These are phyloP conservation scores for Triticum dicoccoides DNA, from an alignment of 176 grass and related monocot genomes.

Conservation along the genomic window DNA sequence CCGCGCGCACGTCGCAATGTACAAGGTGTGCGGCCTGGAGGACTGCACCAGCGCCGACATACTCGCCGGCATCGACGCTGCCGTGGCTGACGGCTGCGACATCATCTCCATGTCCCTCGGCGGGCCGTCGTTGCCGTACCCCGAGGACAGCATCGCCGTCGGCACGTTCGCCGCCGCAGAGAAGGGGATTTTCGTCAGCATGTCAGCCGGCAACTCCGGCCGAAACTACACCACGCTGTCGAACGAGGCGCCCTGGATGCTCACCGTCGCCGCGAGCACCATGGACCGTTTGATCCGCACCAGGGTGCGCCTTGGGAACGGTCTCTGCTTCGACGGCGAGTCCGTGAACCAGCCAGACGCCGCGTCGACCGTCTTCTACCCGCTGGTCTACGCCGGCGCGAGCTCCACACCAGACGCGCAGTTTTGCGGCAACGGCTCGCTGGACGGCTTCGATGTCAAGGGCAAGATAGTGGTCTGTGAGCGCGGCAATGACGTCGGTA, in stretches of 20 bases:
- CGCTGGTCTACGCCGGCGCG: slow-evolving; percentile 19
- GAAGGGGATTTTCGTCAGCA: slow-evolving; percentile 51
- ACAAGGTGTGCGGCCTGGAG: slow-evolving; percentile 33
- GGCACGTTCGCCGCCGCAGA: slow-evolving; percentile 39
- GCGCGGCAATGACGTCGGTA: neutral
- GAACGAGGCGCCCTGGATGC: slow-evolving; percentile 62
- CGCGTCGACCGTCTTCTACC: neutral
- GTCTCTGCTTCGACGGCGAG: slow-evolving; percentile 45
- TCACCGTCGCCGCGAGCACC: slow-evolving; percentile 65
- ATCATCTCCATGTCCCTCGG: slow-evolving; percentile 40
- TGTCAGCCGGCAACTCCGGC: slow-evolving; percentile 40
- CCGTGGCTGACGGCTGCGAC: slow-evolving; percentile 46
- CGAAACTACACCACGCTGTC: neutral
- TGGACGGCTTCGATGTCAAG: slow-evolving; percentile 34
- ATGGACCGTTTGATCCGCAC: slow-evolving; percentile 50
- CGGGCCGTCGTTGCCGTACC: neutral
- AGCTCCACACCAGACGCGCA: neutral
- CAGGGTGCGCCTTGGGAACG: slow-evolving; percentile 38
- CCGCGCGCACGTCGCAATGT: slow-evolving; percentile 47
- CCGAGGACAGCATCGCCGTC: slow-evolving; percentile 25
- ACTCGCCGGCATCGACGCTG: slow-evolving; percentile 40
- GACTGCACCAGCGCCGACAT: slow-evolving; percentile 21
- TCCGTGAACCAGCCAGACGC: slow-evolving; percentile 25
- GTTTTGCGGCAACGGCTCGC: slow-evolving; percentile 27
- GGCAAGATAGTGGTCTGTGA: slow-evolving; percentile 65